These are phyloP conservation scores for Lipomyces anomalus DNA, from an alignment of 805 yeast species.

Conservation along the genomic window DNA sequence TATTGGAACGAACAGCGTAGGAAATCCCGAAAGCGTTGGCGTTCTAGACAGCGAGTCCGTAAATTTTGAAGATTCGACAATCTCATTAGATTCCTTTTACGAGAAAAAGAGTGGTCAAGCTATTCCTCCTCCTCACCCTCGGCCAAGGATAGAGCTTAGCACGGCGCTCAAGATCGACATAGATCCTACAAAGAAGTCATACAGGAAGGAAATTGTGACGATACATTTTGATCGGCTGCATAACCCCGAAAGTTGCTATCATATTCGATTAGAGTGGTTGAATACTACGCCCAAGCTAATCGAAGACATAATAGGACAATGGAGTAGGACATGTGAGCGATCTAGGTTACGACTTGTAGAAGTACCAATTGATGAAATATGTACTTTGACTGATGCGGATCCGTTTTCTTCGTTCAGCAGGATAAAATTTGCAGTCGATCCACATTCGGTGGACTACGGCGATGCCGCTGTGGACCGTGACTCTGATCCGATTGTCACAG, in stretches of 20 bases:
- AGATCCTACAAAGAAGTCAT: slow-evolving; percentile 67
- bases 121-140: slow-evolving; percentile 1
- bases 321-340: slow-evolving; percentile 80
- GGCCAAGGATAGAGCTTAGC: slow-evolving; percentile 50
- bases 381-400: slow-evolving; percentile 65
- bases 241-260: slow-evolving; percentile 92
- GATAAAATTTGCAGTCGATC: slow-evolving; percentile 59
- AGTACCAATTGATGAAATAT: slow-evolving; percentile 84
- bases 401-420: slow-evolving; percentile 87
- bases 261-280: slow-evolving; percentile 86
- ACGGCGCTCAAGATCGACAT: slow-evolving; percentile 62
- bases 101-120: no score
- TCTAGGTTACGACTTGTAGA: slow-evolving; percentile 79
- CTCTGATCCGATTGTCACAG: slow-evolving; percentile 1
- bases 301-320: slow-evolving; percentile 67
- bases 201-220: slow-evolving; percentile 67
- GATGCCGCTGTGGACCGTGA: slow-evolving; percentile 7
- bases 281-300: slow-evolving; percentile 79
- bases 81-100: neutral
- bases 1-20: neutral
- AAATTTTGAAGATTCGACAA: neutral
- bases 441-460: slow-evolving; percentile 40
- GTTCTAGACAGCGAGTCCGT: neutral
- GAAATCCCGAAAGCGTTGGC: neutral
- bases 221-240: slow-evolving; percentile 90